phyloP scores from a whole-genome alignment of 768 basidiomycete species.

The Phanerochaete sordida region DNA sequence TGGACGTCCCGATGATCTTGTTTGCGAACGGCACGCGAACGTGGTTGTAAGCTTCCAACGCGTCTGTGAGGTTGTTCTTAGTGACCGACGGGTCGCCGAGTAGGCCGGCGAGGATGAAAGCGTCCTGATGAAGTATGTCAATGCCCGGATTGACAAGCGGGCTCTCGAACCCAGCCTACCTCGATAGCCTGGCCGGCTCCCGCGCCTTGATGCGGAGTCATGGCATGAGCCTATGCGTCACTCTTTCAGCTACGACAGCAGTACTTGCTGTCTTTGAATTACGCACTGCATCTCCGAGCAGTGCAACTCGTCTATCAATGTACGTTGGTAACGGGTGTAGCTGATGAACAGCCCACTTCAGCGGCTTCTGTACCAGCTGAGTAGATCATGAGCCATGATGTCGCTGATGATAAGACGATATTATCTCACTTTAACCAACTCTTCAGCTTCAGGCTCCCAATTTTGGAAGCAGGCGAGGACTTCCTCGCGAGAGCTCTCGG shows the following conservation, averaged over 20 bases:
- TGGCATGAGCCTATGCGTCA: constrained; percentile 26
- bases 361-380: constrained; percentile 26
- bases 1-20: constrained; percentile 20
- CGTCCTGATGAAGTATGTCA: constrained; percentile 21
- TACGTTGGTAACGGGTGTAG: constrained; percentile 25
- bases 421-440: constrained; percentile 18
- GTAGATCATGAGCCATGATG: neutral
- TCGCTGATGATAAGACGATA: no score
- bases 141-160: neutral
- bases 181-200: neutral
- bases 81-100: constrained; percentile 23
- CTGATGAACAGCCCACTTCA: constrained; percentile 30
- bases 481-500: constrained; percentile 20
- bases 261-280: no score
- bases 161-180: neutral
- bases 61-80: constrained; percentile 13
- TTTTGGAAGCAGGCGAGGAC: constrained; percentile 22
- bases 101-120: constrained; percentile 26
- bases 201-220: constrained; percentile 6
- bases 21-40: constrained; percentile 26
- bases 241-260: neutral
- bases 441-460: constrained; percentile 29
- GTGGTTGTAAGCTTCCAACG: constrained; percentile 26
- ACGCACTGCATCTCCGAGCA: constrained; percentile 31
- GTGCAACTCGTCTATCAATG: constrained; percentile 18